Conservation (phyloP, 2,329 filamentous ascomycete species). For the Calonectria honghensis region DNA sequence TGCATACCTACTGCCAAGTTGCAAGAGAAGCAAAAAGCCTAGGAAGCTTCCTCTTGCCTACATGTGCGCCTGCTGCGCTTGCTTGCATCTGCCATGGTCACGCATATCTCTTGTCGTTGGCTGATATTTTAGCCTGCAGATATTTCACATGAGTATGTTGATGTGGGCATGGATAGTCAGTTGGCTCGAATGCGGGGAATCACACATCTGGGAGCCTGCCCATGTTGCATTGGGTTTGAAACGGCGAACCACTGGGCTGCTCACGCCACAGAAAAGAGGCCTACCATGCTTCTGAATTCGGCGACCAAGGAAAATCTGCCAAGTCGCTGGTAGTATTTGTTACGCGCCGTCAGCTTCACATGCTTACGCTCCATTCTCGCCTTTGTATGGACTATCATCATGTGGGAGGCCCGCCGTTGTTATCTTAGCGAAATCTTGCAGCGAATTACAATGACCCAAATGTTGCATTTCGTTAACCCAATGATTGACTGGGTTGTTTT, state of each 20-base stretch:
- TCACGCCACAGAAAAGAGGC: not conserved
- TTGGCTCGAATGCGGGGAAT: not conserved
- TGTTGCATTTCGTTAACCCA: too few species aligned
- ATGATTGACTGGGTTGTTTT: too few species aligned
- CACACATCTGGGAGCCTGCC: not conserved
- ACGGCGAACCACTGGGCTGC: not conserved
- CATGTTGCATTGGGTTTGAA: not conserved
- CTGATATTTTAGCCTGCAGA: not conserved
- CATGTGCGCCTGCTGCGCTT: not conserved
- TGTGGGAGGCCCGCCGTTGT: slow-evolving; percentile 6
- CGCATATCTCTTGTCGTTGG: not conserved
- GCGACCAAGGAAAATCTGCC: not conserved
- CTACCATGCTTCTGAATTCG: not conserved
- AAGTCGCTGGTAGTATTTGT: not conserved
- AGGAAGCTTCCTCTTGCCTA: not conserved
- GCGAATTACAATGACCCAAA: not conserved
- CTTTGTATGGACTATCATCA: not conserved
- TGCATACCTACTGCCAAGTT: too few species aligned
- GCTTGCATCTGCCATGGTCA: not conserved
- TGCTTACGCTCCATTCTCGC: not conserved
- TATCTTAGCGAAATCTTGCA: not conserved
- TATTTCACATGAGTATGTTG: not conserved
- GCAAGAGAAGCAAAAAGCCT: not conserved
- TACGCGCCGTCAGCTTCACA: not conserved
- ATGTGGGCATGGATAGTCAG: not conserved